phyloP scores from a whole-genome alignment of 768 basidiomycete species.

The Infundibulicybe gibba region DNA sequence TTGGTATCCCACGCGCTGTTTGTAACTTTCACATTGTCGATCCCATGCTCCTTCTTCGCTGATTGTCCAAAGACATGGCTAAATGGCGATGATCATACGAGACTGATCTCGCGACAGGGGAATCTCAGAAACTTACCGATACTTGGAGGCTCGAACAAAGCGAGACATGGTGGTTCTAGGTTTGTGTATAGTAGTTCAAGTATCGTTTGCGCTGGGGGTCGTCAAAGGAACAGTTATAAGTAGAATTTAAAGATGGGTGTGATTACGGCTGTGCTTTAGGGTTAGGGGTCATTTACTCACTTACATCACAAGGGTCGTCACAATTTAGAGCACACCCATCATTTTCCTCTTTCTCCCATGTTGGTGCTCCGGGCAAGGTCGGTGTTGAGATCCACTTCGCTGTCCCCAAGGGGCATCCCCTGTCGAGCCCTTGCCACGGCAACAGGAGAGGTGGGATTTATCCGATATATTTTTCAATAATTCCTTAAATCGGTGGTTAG shows the following conservation, averaged over 20 bases:
- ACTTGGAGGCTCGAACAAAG: conserved; percentile 9
- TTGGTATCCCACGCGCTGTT: conserved; percentile 97
- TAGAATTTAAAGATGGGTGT: too few species aligned
- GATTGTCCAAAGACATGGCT: conserved; percentile 92
- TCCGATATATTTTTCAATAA: background rate
- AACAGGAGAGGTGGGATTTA: background rate
- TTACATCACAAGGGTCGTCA: too few species aligned
- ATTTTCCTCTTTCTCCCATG: too few species aligned
- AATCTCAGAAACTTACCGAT: background rate
- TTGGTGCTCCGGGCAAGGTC: too few species aligned
- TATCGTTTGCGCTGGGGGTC: too few species aligned
- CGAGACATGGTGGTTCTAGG: conserved; percentile 6
- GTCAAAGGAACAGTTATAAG: too few species aligned
- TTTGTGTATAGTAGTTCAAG: too few species aligned
- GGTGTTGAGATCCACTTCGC: too few species aligned
- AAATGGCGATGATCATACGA: conserved; percentile 5
- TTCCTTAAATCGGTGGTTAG: conserved; percentile 13
- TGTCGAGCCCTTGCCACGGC: background rate
- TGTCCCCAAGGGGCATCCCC: too few species aligned
- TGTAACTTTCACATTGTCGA: conserved; percentile 84
- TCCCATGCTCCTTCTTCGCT: conserved; percentile 77
- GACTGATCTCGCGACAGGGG: background rate
- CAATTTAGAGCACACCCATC: too few species aligned
- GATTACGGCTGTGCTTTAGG: too few species aligned
- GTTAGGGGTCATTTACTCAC: too few species aligned